phyloP scores from a whole-genome alignment of 2,329 filamentous ascomycete species.

The Triangularia verruculosa region DNA sequence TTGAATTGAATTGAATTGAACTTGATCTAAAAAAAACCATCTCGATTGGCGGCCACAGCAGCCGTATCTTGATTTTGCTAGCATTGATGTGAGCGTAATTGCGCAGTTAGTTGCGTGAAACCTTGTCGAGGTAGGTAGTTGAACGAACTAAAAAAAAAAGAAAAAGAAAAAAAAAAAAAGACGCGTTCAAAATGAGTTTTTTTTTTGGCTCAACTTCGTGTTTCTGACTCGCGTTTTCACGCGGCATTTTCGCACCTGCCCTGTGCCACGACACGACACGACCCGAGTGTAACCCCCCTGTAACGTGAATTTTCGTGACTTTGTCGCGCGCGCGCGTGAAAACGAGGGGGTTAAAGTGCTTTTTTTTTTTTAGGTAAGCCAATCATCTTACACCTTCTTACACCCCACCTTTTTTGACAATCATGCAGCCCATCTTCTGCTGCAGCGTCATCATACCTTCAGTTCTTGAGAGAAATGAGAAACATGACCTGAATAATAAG shows the following conservation, averaged over 20 bases:
- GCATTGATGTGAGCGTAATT: background rate
- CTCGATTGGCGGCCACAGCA: too few species aligned
- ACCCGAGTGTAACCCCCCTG: background rate
- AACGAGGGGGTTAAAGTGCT: slow-evolving; percentile 2
- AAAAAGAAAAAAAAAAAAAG: background rate
- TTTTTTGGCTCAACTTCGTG: background rate
- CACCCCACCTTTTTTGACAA: background rate
- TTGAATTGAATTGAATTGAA: background rate
- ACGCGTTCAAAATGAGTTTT: background rate
- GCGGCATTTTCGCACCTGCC: background rate
- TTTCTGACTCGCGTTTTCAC: background rate
- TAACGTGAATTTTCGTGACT: background rate
- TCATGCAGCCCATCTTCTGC: too few species aligned
- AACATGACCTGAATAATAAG: too few species aligned
- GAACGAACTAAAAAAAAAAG: background rate
- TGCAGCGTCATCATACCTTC: too few species aligned
- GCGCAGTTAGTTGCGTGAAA: background rate
- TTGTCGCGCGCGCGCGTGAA: background rate
- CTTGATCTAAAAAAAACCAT: too few species aligned
- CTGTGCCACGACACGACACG: too few species aligned
- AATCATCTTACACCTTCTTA: background rate
- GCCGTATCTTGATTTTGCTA: too few species aligned
- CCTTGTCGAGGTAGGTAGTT: too few species aligned
- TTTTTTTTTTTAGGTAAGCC: too few species aligned
- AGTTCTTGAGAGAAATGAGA: too few species aligned